Conservation (phyloP, 345 rosid species). For the Sisymbrium altissimum region DNA sequence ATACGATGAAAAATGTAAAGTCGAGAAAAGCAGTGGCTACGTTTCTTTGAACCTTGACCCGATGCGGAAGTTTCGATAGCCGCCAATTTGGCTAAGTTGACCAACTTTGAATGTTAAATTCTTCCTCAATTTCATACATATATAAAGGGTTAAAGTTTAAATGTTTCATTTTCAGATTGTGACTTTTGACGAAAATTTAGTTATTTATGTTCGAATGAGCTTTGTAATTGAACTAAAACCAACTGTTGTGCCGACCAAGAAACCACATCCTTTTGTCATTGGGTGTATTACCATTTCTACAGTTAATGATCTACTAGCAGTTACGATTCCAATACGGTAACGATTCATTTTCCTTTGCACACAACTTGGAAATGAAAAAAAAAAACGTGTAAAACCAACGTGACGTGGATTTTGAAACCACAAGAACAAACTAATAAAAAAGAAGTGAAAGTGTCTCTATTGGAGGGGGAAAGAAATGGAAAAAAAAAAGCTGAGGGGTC, state of each 20-base stretch:
- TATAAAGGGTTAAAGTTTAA: neutral
- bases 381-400: neutral
- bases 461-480: neutral
- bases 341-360: conserved; percentile 3
- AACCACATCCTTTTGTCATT: neutral
- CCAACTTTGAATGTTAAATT: conserved; percentile 5
- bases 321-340: neutral
- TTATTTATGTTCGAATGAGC: neutral
- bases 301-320: neutral
- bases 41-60: conserved; percentile 26
- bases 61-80: conserved; percentile 13
- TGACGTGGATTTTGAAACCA: conserved; percentile 18
- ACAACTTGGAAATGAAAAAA: neutral
- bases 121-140: neutral
- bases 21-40: neutral
- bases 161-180: neutral
- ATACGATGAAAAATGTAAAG: neutral
- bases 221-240: neutral
- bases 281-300: neutral
- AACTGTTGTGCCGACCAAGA: neutral
- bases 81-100: conserved; percentile 27
- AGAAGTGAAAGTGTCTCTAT: neutral
- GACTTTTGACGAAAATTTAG: neutral
- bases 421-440: neutral
- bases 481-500: conserved; percentile 31